Percentiles rank a stretch among this genome's conserved stretches.
phyloP scores from a whole-genome alignment of 2,329 filamentous ascomycete genomes.

The Diaporthe amygdali region DNA sequence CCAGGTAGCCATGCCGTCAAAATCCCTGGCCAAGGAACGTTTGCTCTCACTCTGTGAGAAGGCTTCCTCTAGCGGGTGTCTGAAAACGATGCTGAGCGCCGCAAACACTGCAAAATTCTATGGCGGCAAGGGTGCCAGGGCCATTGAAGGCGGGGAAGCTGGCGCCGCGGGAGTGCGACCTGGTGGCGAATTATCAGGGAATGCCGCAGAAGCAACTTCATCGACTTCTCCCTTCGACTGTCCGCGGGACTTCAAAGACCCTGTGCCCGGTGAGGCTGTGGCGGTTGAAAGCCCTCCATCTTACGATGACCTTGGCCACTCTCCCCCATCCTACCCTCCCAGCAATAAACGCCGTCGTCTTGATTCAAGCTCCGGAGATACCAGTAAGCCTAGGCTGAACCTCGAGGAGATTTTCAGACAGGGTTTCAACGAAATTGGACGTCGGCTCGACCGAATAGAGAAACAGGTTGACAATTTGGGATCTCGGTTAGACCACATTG shows the following conservation, averaged over 20 bases:
- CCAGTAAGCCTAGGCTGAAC: not conserved
- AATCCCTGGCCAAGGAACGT: not conserved
- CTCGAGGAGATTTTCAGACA: conserved; percentile 23
- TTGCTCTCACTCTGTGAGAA: conserved; percentile 12
- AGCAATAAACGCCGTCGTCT: conserved; percentile 20
- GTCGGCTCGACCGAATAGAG: conserved; percentile 23
- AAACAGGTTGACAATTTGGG: conserved; percentile 1
- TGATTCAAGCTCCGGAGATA: not conserved
- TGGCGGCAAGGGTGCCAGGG: conserved; percentile 18
- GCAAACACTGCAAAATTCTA: conserved; percentile 20
- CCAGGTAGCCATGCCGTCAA: conserved; percentile 11
- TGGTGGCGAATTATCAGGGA: not conserved
- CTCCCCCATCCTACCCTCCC: conserved; percentile 1
- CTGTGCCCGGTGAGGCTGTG: not conserved
- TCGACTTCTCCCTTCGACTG: not conserved
- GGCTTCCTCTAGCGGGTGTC: not conserved
- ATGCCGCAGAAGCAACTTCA: not conserved
- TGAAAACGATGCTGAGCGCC: conserved; percentile 4
- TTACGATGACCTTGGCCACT: conserved; percentile 12
- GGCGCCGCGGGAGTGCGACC: not conserved
- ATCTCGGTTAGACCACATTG: conserved; percentile 13
- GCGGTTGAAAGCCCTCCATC: conserved; percentile 10
- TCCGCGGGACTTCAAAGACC: not conserved
- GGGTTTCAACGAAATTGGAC: conserved; percentile 22
- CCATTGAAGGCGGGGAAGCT: not conserved